These are phyloP conservation scores for Metarhizium anisopliae DNA, from an alignment of 2,329 filamentous ascomycete species.

Conservation along the genomic window DNA sequence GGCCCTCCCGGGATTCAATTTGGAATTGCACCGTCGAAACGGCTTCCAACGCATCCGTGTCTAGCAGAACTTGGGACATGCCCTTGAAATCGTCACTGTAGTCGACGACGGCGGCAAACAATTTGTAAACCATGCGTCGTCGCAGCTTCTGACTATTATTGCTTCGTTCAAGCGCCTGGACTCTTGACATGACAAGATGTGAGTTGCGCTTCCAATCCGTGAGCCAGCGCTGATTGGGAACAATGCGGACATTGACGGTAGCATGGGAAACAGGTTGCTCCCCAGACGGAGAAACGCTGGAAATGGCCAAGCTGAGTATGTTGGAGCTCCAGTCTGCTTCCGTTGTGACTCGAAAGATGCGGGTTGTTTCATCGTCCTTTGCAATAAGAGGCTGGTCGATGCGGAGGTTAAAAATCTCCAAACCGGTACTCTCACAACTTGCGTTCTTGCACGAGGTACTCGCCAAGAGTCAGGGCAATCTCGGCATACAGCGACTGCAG, in stretches of 20 bases:
- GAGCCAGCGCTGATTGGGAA: neutral
- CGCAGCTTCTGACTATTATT: neutral
- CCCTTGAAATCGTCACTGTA: slow-evolving; percentile 6
- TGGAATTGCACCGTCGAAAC: neutral
- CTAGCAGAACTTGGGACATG: slow-evolving; percentile 3
- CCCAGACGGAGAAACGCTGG: slow-evolving; percentile 3
- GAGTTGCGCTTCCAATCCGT: slow-evolving; percentile 14
- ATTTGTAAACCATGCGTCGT: slow-evolving; percentile 7
- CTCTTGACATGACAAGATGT: slow-evolving; percentile 56
- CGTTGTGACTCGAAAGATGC: slow-evolving; percentile 20
- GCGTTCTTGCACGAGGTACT: slow-evolving; percentile 55
- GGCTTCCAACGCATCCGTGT: slow-evolving; percentile 1
- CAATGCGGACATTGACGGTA: neutral
- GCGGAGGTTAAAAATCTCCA: slow-evolving; percentile 60
- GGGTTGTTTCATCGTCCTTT: slow-evolving; percentile 18
- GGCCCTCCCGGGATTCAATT: neutral
- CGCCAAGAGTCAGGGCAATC: slow-evolving; percentile 53
- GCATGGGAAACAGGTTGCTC: neutral
- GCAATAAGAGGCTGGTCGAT: slow-evolving; percentile 43
- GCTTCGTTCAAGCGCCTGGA: slow-evolving; percentile 39
- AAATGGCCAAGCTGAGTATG: slow-evolving; percentile 29
- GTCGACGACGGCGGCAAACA: slow-evolving; percentile 7
- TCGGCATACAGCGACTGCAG: slow-evolving; percentile 38
- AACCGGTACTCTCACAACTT: slow-evolving; percentile 49
- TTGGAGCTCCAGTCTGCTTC: slow-evolving; percentile 35